Percentiles rank a stretch among this genome's conserved stretches.
phyloP scores from a whole-genome alignment of 768 basidiomycete species.

The Boletus rubropictus region DNA sequence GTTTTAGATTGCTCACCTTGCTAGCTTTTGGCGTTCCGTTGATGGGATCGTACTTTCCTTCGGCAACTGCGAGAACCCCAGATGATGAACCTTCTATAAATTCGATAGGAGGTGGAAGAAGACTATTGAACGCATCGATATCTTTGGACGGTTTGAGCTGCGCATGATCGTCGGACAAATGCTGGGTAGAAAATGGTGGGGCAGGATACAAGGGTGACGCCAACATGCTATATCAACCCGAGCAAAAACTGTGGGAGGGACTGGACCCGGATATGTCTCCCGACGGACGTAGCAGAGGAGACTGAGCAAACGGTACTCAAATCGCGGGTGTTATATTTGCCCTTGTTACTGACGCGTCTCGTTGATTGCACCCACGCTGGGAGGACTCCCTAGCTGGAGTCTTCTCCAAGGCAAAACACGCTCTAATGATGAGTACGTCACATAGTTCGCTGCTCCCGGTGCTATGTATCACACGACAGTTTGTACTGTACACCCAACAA shows the following conservation, averaged over 20 bases:
- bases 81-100: constrained; percentile 83
- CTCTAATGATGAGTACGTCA: no score
- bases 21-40: constrained; percentile 56
- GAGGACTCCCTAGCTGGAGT: no score
- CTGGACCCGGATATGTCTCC: constrained; percentile 3
- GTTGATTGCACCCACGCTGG: constrained; percentile 5
- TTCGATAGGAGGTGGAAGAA: constrained; percentile 77
- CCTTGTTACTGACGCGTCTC: constrained; percentile 19
- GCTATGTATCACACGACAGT: no score
- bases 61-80: constrained; percentile 61
- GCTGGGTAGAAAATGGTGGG: constrained; percentile 46
- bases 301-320: constrained; percentile 17
- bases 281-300: constrained; percentile 9
- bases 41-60: constrained; percentile 78
- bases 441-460: no score
- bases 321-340: constrained; percentile 25
- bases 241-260: constrained; percentile 1
- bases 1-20: constrained; percentile 37
- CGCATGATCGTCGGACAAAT: constrained; percentile 44
- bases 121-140: constrained; percentile 66
- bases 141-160: constrained; percentile 66
- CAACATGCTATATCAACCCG: constrained; percentile 46
- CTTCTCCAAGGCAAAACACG: no score
- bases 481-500: no score
- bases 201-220: constrained; percentile 58